Base-by-base conservation (phyloP, 306 rosid genomes). In the Ammopiptanthus mongolicus region DNA sequence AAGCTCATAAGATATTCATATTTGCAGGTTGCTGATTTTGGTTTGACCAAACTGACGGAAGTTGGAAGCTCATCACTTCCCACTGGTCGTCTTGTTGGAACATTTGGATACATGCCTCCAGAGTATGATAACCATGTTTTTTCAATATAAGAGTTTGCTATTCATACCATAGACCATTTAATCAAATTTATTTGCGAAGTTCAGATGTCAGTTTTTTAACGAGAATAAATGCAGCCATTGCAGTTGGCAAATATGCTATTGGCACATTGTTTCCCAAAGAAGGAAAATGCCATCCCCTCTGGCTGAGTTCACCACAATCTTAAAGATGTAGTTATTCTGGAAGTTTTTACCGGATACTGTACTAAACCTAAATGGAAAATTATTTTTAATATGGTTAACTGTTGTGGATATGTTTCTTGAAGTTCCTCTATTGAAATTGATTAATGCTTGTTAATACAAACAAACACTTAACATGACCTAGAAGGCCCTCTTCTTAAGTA, bases 21-120 rank as follows among this genome's bases (percentile, higher is more conserved):
- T 47, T 61, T 36, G 25, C 19, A 95, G 99, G 97, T 95, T 86
- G 99, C 99, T 71, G 99, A 89, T 86, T 95, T 95, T 84, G 97
- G 97, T 62, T 84, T 91, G 63, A 87, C 99, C 25, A 95, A 92
- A 80, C 83, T 95, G 76, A 87, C 99, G 12, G 97, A 95, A 87
- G 97, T 90, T 65, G 96, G 97, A 70, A 81, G 93, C 78, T 55
- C 91, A 5, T 90, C 97, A 37, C 81, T 92, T 82, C 93, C 88
- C 22, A 92, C 99, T 4, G 88, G 85, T 5, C 93, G 88, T 66
- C 93, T 89, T 46, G 97, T 92, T 70, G 99, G 99, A 64, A 95
- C 99, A 55, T 95, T 95, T 77, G 97, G 97, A 85, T 95, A 95
- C 82, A 91, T 95, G 97, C 97, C 99, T 3, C 99, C 99, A 0